These are phyloP conservation scores for Fallopia convolvulus DNA, from an alignment of 148 eudicot species.

Conservation along the genomic window DNA sequence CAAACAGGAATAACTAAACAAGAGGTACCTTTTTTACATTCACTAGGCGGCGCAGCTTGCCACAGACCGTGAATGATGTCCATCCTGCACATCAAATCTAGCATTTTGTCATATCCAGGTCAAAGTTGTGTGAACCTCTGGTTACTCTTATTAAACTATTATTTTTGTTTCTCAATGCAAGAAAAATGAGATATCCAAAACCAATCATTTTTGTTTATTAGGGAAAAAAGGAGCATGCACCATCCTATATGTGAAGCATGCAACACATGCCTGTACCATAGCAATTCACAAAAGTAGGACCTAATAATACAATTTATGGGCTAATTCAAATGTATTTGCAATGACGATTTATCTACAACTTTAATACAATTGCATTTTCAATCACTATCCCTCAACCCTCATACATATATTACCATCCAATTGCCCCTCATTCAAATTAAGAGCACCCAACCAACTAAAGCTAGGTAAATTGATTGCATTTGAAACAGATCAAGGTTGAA, in stretches of 20 bases:
- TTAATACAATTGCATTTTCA: not conserved
- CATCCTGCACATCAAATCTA: conserved; percentile 49
- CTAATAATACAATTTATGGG: not conserved
- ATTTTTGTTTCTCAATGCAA: not conserved
- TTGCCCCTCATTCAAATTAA: not conserved
- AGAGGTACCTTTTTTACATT: conserved; percentile 72
- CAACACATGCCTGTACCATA: not conserved
- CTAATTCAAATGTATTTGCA: not conserved
- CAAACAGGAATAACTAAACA: not conserved
- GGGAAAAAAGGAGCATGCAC: not conserved
- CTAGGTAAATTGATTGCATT: not conserved
- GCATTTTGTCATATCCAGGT: conserved; percentile 1
- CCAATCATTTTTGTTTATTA: not conserved
- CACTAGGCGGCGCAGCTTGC: conserved; percentile 85
- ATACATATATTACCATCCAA: not conserved
- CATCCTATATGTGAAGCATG: not conserved
- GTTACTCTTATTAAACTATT: not conserved
- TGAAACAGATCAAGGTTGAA: not conserved
- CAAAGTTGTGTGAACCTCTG: not conserved
- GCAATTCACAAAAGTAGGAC: not conserved
- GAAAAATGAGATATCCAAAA: not conserved
- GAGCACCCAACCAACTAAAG: not conserved
- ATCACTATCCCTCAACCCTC: not conserved
- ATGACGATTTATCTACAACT: not conserved
- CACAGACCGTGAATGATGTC: conserved; percentile 99